A percentile compares a stretch with the other conserved stretches of the same genome.
Conservation (phyloP, 163 green algal genomes). For the Prototheca cutis region DNA sequence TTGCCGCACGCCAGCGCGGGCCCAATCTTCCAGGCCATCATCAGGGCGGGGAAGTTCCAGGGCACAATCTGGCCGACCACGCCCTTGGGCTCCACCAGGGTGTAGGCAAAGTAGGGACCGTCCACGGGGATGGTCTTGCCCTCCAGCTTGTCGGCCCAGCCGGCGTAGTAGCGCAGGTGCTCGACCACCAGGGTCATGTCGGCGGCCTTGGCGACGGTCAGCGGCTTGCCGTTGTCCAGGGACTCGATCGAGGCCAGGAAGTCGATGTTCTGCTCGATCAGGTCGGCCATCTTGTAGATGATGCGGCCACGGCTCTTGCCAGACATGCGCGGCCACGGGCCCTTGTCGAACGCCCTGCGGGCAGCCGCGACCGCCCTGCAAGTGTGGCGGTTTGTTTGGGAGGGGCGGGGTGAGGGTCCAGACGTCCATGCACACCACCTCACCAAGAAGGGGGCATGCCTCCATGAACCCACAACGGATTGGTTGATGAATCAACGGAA, state of each 20-base stretch:
- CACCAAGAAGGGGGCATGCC: too few relatives aligned
- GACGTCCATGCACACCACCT: too few relatives aligned
- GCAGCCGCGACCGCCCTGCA: slow-evolving; percentile 29
- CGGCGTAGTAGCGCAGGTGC: slow-evolving; percentile 23
- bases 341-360: slow-evolving; percentile 33
- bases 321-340: slow-evolving; percentile 38
- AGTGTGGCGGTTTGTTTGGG: too few relatives aligned
- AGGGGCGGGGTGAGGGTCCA: too few relatives aligned
- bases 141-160: slow-evolving; percentile 22
- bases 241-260: slow-evolving; percentile 54
- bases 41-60: slow-evolving; percentile 48
- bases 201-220: slow-evolving; percentile 16
- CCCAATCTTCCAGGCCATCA: slow-evolving; percentile 60
- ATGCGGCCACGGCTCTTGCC: slow-evolving; percentile 34
- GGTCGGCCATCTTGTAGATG: slow-evolving; percentile 48
- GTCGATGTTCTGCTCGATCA: slow-evolving; percentile 49
- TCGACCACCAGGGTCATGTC: slow-evolving; percentile 9
- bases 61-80: slow-evolving; percentile 14
- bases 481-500: too few relatives aligned
- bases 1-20: slow-evolving; percentile 55
- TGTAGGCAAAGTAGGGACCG: slow-evolving; percentile 13
- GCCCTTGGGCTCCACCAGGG: slow-evolving; percentile 19
- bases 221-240: slow-evolving; percentile 49
- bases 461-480: too few relatives aligned
- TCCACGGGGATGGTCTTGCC: slow-evolving; percentile 8